phyloP scores from a whole-genome alignment of 495 filamentous ascomycete species.

The Letharia columbiana region DNA sequence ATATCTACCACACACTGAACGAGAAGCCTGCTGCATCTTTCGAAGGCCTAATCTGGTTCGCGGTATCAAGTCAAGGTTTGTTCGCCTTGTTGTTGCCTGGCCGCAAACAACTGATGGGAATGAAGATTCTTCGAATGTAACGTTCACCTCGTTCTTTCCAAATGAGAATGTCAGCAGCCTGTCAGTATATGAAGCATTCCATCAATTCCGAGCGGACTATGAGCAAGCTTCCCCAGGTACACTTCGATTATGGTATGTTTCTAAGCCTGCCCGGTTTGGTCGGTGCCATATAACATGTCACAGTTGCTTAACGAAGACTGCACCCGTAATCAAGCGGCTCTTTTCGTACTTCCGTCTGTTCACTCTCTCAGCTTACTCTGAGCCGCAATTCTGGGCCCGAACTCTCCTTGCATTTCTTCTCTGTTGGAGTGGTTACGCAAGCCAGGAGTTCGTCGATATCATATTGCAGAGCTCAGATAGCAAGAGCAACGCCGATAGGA shows the following conservation, averaged over 20 bases:
- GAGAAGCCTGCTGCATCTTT: not conserved
- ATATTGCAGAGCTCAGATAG: not conserved
- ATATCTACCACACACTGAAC: conserved; percentile 1
- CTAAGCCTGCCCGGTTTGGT: not conserved
- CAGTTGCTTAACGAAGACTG: not conserved
- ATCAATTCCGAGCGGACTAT: not conserved
- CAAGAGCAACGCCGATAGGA: not conserved
- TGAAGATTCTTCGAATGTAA: not conserved
- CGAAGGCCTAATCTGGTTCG: not conserved
- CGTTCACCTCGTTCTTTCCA: not conserved
- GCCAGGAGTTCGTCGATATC: not conserved
- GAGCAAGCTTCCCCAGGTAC: not conserved
- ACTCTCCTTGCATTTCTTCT: not conserved
- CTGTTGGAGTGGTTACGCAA: not conserved
- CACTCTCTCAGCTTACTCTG: not conserved
- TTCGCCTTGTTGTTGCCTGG: not conserved
- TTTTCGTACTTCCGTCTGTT: not conserved
- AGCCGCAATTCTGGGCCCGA: not conserved
- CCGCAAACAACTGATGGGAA: not conserved
- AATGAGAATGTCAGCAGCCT: not conserved
- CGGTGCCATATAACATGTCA: not conserved
- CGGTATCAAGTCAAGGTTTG: not conserved
- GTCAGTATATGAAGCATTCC: not conserved
- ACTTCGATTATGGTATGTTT: conserved; percentile 1
- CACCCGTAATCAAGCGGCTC: not conserved